Evolutionary conservation across 1,284 basidiomycete genomes (phyloP).

Genomic region (Tremellales sp.): DNA sequence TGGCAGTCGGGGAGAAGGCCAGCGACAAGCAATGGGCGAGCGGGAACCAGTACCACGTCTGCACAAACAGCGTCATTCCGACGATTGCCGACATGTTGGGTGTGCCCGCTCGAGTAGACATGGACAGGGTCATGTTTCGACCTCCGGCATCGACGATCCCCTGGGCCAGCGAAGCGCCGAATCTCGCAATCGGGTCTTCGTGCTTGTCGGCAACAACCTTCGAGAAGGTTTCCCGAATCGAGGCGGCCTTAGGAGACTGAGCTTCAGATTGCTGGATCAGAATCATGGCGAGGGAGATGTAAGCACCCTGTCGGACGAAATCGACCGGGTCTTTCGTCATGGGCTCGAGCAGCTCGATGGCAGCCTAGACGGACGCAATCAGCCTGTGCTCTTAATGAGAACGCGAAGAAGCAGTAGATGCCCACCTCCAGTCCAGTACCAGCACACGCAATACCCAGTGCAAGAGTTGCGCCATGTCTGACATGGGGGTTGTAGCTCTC

Average conservation of each 20-base stretch:
- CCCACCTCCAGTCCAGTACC: constrained; percentile 86
- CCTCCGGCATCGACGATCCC: constrained; percentile 96
- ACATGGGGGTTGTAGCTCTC: constrained; percentile 99
- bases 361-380: constrained; percentile 56
- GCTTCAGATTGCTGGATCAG: constrained; percentile 92
- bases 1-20: constrained; percentile 87
- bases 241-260: constrained; percentile 71
- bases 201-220: constrained; percentile 92
- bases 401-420: background rate
- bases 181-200: constrained; percentile 94
- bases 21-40: constrained; percentile 88
- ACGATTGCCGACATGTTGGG: constrained; percentile 85
- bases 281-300: constrained; percentile 90
- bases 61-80: constrained; percentile 91
- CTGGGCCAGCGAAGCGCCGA: constrained; percentile 89
- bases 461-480: constrained; percentile 88
- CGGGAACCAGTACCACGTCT: constrained; percentile 99
- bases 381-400: background rate
- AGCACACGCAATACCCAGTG: constrained; percentile 90
- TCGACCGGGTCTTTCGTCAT: constrained; percentile 96
- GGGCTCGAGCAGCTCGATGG: constrained; percentile 88
- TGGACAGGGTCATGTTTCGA: constrained; percentile 85
- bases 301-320: constrained; percentile 96
- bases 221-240: constrained; percentile 73
- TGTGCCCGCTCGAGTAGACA: constrained; percentile 86